Evolutionary conservation across 2,329 filamentous ascomycete species (phyloP), one percentile per base, ranked within the genome.

Genomic region (Teratosphaeria epicoccoides): DNA sequence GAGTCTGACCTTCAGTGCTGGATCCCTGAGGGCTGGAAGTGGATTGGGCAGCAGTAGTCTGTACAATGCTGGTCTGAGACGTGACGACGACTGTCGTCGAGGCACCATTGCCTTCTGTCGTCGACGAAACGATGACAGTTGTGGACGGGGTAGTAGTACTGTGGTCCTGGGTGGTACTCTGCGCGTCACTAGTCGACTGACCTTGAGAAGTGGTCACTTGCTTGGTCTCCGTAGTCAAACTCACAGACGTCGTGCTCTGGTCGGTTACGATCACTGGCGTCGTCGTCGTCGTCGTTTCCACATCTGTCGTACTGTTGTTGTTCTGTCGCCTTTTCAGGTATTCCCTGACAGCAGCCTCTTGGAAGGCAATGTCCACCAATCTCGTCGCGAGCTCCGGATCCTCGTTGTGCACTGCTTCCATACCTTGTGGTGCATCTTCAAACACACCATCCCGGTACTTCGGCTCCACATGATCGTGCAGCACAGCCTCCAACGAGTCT

Each of bases 401-500:
- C 57, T 78, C 76, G 43, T 73, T 71, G 68, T 82, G 78, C 24
- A 85, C 74, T 28, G 77, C 79, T 65, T 85, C 79, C 50, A 85
- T 73, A 24, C 82, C 83, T 10, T 76, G 73, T 58, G 75, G 76
- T 61, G 85, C 83, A 56, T 81, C 79, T 56, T 79, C 75, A 66
- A 83, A 86, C 51, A 87, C 76, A 53, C 84, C 84, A 63, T 86
- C 78, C 64, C 81, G 77, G 69, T 83, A 87, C 62, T 80, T 79
- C 46, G 76, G 75, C 45, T 79, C 77, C 50, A 83, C 73, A 60
- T 82, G 76, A 55, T 76, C 72, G 66, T 86, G 82, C 26, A 89
- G 73, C 49, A 85, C 78, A 46, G 78, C 76, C 66, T 87, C 83
- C 50, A 90, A 71, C 43, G 79, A 76, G 47, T 79, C 73, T 50